Evolutionary conservation across 139 green algal genomes (phyloP), one percentile per base, ranked within the genome.

Genomic region (Picochlorum costavermella): DNA sequence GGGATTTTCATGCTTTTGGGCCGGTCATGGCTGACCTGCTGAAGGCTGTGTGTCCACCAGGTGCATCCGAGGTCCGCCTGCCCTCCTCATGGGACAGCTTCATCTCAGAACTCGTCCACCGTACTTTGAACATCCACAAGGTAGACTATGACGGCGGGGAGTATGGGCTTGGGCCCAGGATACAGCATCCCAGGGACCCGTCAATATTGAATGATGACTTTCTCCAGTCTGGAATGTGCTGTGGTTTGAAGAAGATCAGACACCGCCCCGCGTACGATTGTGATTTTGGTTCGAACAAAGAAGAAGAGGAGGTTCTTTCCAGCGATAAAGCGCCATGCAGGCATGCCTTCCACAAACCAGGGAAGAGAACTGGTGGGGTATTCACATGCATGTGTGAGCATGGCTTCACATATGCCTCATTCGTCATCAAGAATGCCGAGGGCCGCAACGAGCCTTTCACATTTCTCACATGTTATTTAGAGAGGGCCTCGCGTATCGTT

Each of bases 341-440:
- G 43, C 43, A 49, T 49, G 43, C 43, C 43, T 49, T 49, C 43
- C 43, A 49, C 43, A 49, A 49, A 49, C 43, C 43, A 17, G 43
- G 43, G 43, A 49, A 49, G 49, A 20, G 49, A 20, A 56, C 49
- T 56, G 49, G 49, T 28, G 49, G 49, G 49, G 49, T 56, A 25
- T 29, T 56, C 14, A 56, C 49, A 56, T 29, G 14, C 14, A 28
- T 56, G 14, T 56, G 49, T 25, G 14, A 20, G 14, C 49, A 56
- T 56, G 49, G 49, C 49, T 20, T 56, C 49, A 29, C 14, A 12
- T 56, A 56, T 56, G 49, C 49, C 10, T 20, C 14, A 56, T 56
- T 56, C 17, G 23, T 56, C 17, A 20, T 56, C 49, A 20, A 20
- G 17, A 56, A 56, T 11, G 49, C 49, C 13, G 49, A 56, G 17